Base-by-base conservation (phyloP, 305 asterid species). In the Fraxinus nigra region DNA sequence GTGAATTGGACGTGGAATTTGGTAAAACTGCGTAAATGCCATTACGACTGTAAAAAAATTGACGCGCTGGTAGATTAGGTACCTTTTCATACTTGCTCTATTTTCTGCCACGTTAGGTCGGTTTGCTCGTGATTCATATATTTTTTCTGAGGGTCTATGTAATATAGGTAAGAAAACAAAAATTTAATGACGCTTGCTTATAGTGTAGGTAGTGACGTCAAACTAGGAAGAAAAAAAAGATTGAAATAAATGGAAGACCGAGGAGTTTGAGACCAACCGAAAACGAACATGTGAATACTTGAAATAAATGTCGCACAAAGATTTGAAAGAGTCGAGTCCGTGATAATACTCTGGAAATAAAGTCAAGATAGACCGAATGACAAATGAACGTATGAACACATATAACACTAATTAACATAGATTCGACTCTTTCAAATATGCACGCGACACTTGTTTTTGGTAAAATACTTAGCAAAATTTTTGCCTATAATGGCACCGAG, bases 31-130 rank as follows among this genome's bases (percentile, higher is more conserved):
- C 87, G 65, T 26, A 7, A 48, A 20, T 81, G 77, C 87, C 90
- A 83, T 78, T 48, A 48, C 0, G 9, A 59, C 61, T 87, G 82
- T 38, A 65, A 61, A 46, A 3, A 70, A 0, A n/a, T 38, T 32
- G 85, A 86, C 80, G 69, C 87, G 83, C 87, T 61, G 37, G 18
- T 28, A 67, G 74, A 11, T 34, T 9, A 67, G 20, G 74, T 4
- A 11, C 2, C 2, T 13, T 26, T 65, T 8, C n/a, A 14, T 65
- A 65, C 8, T 26, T 28, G 67, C 61, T 22, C n/a, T 38, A 75
- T 43, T 24, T 20, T 48, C 26, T 76, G 22, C 56, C 35, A 11
- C 20, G 37, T 32, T 22, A 40, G 13, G 24, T 13, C 10, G 67
- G 65, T 76, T 76, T 14, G 35, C 7, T 43, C 67, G 38, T 40